These are phyloP conservation scores for Eucommia ulmoides DNA, from an alignment of 257 asterid species.

Conservation along the genomic window DNA sequence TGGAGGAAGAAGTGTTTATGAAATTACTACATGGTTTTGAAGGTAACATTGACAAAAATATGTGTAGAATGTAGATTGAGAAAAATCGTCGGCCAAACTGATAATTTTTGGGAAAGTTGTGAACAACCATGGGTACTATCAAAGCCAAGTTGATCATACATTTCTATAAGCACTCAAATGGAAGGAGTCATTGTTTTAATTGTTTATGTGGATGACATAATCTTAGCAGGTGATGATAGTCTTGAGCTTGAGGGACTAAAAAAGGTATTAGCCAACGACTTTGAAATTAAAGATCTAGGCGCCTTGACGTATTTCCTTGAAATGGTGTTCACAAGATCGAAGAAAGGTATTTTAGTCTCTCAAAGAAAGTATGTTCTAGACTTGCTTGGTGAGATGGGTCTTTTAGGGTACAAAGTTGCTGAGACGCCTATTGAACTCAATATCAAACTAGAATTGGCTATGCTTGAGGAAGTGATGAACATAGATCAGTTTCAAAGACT, in stretches of 20 bases:
- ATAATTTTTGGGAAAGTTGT: neutral
- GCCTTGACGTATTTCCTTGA: neutral
- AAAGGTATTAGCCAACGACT: neutral
- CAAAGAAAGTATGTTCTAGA: neutral
- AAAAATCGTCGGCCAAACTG: neutral
- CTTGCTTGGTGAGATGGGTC: neutral
- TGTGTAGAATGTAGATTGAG: neutral
- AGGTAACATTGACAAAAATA: neutral
- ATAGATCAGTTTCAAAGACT: neutral
- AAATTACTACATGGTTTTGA: neutral
- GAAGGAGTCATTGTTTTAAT: neutral
- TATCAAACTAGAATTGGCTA: neutral
- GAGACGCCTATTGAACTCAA: neutral
- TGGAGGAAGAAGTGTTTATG: neutral
- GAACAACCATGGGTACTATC: neutral
- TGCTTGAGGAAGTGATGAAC: neutral
- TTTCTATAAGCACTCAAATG: neutral
- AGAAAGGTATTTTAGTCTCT: neutral
- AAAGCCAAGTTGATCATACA: neutral
- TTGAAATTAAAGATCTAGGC: neutral
- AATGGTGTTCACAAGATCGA: neutral
- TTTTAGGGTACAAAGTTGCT: neutral
- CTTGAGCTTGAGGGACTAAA: neutral
- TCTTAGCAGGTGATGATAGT: neutral
- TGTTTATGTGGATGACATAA: neutral